phyloP scores from a whole-genome alignment of 1,139 yeast genomes.

The Zygosaccharomyces pseudobailii region DNA sequence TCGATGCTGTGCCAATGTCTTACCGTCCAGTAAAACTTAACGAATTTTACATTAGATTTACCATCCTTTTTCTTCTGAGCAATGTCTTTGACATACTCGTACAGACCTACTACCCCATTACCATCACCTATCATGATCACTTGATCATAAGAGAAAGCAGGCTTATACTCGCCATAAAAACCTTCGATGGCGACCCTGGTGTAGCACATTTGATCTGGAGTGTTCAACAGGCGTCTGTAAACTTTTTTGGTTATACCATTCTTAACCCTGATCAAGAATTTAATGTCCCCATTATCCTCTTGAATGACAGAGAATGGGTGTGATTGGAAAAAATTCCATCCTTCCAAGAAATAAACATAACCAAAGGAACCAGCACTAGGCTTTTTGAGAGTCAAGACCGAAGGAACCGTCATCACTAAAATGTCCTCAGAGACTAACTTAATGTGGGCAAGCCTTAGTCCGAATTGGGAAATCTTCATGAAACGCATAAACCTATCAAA shows the following conservation, averaged over 20 bases:
- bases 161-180: slow-evolving; percentile 53
- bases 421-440: slow-evolving; percentile 46
- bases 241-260: slow-evolving; percentile 42
- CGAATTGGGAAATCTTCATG: slow-evolving; percentile 44
- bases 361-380: slow-evolving; percentile 61
- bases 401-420: slow-evolving; percentile 38
- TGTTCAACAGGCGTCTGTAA: slow-evolving; percentile 25
- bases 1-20: slow-evolving; percentile 46
- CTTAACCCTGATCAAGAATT: slow-evolving; percentile 43
- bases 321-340: slow-evolving; percentile 57
- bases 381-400: slow-evolving; percentile 37
- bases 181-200: slow-evolving; percentile 49
- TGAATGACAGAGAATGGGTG: slow-evolving; percentile 60
- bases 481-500: slow-evolving; percentile 55
- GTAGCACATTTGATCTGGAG: slow-evolving; percentile 18
- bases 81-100: slow-evolving; percentile 33
- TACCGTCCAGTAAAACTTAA: slow-evolving; percentile 49
- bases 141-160: slow-evolving; percentile 52
- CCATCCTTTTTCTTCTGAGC: slow-evolving; percentile 17
- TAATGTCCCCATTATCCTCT: slow-evolving; percentile 36
- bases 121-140: slow-evolving; percentile 60
- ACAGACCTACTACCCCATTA: slow-evolving; percentile 64
- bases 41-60: slow-evolving; percentile 20
- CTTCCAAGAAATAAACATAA: slow-evolving; percentile 49
- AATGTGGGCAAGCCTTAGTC: slow-evolving; percentile 46